Evolutionary conservation across 192 early-diverging fungal species (phyloP).

Genomic region (Coemansia sp.): DNA sequence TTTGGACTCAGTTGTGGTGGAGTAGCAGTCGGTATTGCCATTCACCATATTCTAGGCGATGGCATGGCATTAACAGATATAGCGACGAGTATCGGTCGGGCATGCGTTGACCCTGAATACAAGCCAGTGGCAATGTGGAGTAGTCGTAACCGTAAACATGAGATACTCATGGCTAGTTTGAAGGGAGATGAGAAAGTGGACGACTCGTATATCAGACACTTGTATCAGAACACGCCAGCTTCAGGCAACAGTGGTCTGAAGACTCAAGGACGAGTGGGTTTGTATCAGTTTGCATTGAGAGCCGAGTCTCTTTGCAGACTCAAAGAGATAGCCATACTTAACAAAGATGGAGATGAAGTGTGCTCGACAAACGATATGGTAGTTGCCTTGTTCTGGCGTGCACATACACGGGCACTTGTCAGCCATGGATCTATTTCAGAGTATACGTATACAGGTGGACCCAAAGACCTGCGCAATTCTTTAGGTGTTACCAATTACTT

Average conservation of each 20-base stretch:
- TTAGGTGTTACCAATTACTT: slow-evolving; percentile 6
- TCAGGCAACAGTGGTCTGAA: not conserved
- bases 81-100: slow-evolving; percentile 6
- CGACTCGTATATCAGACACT: not conserved
- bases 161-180: not conserved
- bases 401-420: slow-evolving; percentile 21
- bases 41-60: slow-evolving; percentile 31
- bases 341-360: not conserved
- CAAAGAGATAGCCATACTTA: not conserved
- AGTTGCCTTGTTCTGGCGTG: slow-evolving; percentile 38
- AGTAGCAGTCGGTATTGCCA: slow-evolving; percentile 8
- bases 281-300: slow-evolving; percentile 11
- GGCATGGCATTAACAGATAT: slow-evolving; percentile 2
- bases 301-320: not conserved
- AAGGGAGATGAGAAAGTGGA: not conserved
- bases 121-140: not conserved
- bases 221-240: not conserved
- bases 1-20: slow-evolving; percentile 17
- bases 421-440: slow-evolving; percentile 9
- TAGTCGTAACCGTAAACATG: not conserved
- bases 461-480: slow-evolving; percentile 22
- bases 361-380: slow-evolving; percentile 25
- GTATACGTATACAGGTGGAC: slow-evolving; percentile 26
- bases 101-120: not conserved
- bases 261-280: not conserved